Evolutionary conservation across 2,329 filamentous ascomycete genomes (phyloP), one percentile per base, ranked within the genome.

Genomic region (Phialemonium atrogriseum): DNA sequence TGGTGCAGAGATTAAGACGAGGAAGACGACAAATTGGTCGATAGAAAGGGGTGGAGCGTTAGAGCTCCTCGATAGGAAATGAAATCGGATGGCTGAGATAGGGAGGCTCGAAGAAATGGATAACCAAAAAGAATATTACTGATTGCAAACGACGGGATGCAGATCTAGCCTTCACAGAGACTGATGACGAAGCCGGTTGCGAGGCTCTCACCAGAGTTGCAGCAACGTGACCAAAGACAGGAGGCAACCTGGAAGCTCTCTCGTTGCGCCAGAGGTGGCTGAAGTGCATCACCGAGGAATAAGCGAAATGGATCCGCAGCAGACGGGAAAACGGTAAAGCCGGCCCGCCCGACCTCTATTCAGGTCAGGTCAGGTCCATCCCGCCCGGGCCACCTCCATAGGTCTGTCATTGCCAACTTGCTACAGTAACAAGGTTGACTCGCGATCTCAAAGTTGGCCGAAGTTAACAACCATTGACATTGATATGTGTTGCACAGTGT

Each of bases 1-100:
- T 95, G 60, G 14, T 21, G 10, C 26, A 15, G 15, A 12, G 8
- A 12, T 18, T 11, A 17, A 12, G 25, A 27, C 25, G n/a, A 27
- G 25, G 25, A 17, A 27, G 25, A 14, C 18, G 17, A 13, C 17
- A 12, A 10, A 23, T 18, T 30, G n/a, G 28, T 11, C 27, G 18
- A 20, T 11, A 19, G n/a, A 16, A 30, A 22, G 19, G 17, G 28
- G 11, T 30, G 18, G 27, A 30, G 18, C 18, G 18, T 17, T n/a
- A n/a, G 6, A 30, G 28, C 28, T 30, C 28, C 20, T 30, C 28
- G 19, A 30, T 20, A 12, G 11, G 10, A 13, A 28, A 27, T n/a
- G 19, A 27, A 23, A 30, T 19, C 10, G 28, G 14, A 17, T 17
- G 21, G 28, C 19, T 23, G 12, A 14, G n/a, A 16, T 15, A n/a